Conservation (phyloP, 768 basidiomycete genomes). For the Mycena alexandri region DNA sequence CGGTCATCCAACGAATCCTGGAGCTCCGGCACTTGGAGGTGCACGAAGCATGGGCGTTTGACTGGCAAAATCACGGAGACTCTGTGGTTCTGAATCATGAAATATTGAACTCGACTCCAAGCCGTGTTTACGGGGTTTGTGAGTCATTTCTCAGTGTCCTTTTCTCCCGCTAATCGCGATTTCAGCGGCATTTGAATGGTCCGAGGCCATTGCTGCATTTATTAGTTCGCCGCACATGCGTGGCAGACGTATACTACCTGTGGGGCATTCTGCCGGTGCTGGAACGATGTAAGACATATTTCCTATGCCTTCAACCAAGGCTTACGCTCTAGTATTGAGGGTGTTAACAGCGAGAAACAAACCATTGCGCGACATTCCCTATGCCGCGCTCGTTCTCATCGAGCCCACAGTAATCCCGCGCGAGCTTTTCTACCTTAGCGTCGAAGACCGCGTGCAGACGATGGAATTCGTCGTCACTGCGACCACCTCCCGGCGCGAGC, state of each 20-base stretch:
- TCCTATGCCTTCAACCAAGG: not conserved
- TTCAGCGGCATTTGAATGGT: constrained; percentile 55
- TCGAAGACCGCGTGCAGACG: constrained; percentile 53
- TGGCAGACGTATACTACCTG: constrained; percentile 52
- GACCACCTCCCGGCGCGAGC: constrained; percentile 52
- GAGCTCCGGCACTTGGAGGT: constrained; percentile 14
- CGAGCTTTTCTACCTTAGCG: constrained; percentile 51
- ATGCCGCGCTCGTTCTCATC: constrained; percentile 55
- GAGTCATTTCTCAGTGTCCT: not conserved
- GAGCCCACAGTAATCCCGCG: constrained; percentile 59
- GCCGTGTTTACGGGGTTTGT: constrained; percentile 53
- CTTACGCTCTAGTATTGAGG: constrained; percentile 39
- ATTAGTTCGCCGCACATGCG: constrained; percentile 46
- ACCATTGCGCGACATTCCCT: constrained; percentile 44
- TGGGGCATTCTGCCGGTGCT: constrained; percentile 62
- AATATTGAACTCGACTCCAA: constrained; percentile 45
- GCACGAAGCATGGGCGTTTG: constrained; percentile 46
- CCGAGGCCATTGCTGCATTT: constrained; percentile 51
- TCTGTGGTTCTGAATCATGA: constrained; percentile 45
- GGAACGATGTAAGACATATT: constrained; percentile 50
- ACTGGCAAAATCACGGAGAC: constrained; percentile 49
- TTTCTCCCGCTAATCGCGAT: not conserved
- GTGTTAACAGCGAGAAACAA: constrained; percentile 54
- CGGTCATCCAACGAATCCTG: constrained; percentile 41
- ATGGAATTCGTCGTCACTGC: constrained; percentile 54